These are phyloP conservation scores for Hypoxylon rubiginosum DNA, from an alignment of 2,329 filamentous ascomycete species.

Conservation along the genomic window DNA sequence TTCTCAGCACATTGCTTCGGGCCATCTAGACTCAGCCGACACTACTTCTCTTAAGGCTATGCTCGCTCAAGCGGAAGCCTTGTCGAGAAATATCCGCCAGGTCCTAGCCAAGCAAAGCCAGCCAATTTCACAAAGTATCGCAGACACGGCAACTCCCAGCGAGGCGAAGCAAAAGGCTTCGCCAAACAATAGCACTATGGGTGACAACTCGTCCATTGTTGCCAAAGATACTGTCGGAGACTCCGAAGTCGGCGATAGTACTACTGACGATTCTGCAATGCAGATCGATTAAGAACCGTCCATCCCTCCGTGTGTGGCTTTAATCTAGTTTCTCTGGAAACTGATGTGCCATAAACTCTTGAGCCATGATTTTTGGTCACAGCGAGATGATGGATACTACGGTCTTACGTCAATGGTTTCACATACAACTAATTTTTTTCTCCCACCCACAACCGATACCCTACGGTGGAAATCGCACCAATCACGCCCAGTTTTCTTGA, in stretches of 20 bases:
- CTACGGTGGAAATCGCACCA: not conserved
- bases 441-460: not conserved
- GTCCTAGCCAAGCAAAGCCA: constrained; percentile 50
- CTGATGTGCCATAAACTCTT: not conserved
- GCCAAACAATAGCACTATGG: constrained; percentile 38
- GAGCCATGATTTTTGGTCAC: not conserved
- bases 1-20: constrained; percentile 57
- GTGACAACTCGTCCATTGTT: constrained; percentile 35
- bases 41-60: constrained; percentile 62
- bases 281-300: constrained; percentile 44
- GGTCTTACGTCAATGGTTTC: constrained; percentile 14
- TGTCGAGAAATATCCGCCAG: constrained; percentile 59
- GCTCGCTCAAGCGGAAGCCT: constrained; percentile 61
- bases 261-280: constrained; percentile 43
- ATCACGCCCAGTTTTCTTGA: constrained; percentile 5
- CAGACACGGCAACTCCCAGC: constrained; percentile 14
- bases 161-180: constrained; percentile 23
- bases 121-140: constrained; percentile 10
- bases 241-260: constrained; percentile 21
- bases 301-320: not conserved
- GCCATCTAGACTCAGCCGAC: constrained; percentile 59
- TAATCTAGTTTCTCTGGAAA: constrained; percentile 3
- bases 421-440: constrained; percentile 16
- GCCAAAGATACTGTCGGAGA: constrained; percentile 23
- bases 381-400: constrained; percentile 3